phyloP scores from a whole-genome alignment of 345 rosid species.

The Rhodomyrtus tomentosa region DNA sequence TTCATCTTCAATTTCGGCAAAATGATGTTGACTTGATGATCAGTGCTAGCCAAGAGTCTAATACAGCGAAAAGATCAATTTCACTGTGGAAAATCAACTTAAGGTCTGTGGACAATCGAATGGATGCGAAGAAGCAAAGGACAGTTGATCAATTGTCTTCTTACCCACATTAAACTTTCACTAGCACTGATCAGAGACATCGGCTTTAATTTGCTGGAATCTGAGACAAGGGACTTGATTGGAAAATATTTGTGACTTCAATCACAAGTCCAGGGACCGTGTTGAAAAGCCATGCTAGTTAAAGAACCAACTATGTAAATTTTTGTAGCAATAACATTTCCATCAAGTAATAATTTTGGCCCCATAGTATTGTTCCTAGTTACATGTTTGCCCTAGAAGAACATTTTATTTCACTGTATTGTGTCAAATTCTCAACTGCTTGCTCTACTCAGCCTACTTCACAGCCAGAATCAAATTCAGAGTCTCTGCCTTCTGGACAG shows the following conservation, averaged over 20 bases:
- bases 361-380: neutral
- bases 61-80: neutral
- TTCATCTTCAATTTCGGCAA: neutral
- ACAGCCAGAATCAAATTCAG: neutral
- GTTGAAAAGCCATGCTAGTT: neutral
- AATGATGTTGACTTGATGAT: neutral
- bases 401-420: neutral
- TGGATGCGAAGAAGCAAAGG: neutral
- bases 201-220: neutral
- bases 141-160: neutral
- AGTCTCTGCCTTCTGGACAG: neutral
- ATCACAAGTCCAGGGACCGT: neutral
- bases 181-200: neutral
- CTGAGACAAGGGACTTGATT: neutral
- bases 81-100: neutral
- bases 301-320: neutral
- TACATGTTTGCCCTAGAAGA: neutral
- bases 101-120: neutral
- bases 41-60: neutral
- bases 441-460: neutral
- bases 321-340: neutral
- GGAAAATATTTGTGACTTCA: neutral
- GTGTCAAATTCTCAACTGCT: neutral
- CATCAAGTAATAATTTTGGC: neutral
- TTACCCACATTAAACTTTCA: neutral